Conservation (phyloP, 345 rosid species). For the Lumnitzera racemosa region DNA sequence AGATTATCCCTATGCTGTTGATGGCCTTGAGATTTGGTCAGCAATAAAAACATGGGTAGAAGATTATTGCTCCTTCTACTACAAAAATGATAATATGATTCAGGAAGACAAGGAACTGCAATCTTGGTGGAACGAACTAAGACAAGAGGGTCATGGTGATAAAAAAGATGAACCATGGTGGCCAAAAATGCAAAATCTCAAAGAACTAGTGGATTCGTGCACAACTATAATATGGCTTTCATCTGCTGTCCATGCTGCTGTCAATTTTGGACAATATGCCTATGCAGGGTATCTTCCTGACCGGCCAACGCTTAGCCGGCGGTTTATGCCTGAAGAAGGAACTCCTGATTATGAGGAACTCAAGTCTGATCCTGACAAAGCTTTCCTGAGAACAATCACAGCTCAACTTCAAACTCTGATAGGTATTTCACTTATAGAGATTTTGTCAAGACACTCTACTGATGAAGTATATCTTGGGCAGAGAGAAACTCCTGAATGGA, state of each 20-base stretch:
- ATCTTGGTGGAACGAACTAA: slow-evolving; percentile 38
- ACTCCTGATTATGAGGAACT: slow-evolving; percentile 7
- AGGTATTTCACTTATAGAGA: slow-evolving; percentile 11
- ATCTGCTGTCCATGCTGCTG: slow-evolving; percentile 14
- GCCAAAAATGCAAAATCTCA: slow-evolving; percentile 17
- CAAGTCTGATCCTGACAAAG: slow-evolving; percentile 1
- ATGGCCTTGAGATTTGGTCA: slow-evolving; percentile 36
- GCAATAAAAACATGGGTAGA: slow-evolving; percentile 33
- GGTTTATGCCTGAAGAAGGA: slow-evolving; percentile 10
- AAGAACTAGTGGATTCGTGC: slow-evolving; percentile 2
- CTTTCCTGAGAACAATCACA: slow-evolving; percentile 8
- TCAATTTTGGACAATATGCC: slow-evolving; percentile 17
- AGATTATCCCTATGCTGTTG: slow-evolving; percentile 37
- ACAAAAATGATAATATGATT: slow-evolving; percentile 15
- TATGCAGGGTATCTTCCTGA: slow-evolving; percentile 12
- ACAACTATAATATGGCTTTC: slow-evolving; percentile 12
- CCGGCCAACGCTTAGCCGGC: slow-evolving; percentile 10
- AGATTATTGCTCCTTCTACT: slow-evolving; percentile 29
- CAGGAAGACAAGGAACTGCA: slow-evolving; percentile 28
- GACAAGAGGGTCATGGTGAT: slow-evolving; percentile 39
- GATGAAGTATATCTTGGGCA: slow-evolving; percentile 12
- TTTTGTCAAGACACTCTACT: slow-evolving; percentile 8
- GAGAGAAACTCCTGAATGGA: slow-evolving; percentile 9
- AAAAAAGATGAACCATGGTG: slow-evolving; percentile 30
- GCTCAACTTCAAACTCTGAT: slow-evolving; percentile 10